A percentile compares a stretch with the other conserved stretches of the same genome.
phyloP scores from a whole-genome alignment of 257 asterid genomes.

The Scutellaria galericulata region DNA sequence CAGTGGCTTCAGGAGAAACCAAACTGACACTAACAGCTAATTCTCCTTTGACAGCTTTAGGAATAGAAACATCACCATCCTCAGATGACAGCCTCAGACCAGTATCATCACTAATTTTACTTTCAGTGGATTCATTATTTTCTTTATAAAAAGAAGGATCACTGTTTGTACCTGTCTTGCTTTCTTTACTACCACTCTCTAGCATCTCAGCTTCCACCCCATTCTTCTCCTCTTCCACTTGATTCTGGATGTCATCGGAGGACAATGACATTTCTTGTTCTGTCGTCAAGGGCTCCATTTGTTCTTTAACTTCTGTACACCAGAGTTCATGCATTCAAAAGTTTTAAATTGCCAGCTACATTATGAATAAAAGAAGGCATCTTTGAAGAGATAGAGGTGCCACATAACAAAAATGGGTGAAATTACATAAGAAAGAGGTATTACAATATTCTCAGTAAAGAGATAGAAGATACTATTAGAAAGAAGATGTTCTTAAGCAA shows the following conservation, averaged over 20 bases:
- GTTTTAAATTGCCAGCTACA: conserved; percentile 8
- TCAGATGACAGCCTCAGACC: conserved; percentile 46
- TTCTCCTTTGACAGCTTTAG: conserved; percentile 44
- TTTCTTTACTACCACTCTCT: conserved; percentile 48
- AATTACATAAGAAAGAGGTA: not conserved
- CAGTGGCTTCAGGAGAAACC: conserved; percentile 53
- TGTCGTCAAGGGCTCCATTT: conserved; percentile 66
- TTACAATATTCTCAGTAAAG: not conserved
- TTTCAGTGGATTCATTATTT: conserved; percentile 51
- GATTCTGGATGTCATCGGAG: conserved; percentile 49
- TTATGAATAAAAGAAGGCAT: conserved; percentile 12
- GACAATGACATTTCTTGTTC: conserved; percentile 60
- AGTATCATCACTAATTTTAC: conserved; percentile 45
- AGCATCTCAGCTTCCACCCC: conserved; percentile 50
- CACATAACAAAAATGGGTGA: conserved; percentile 1
- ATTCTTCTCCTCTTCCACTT: conserved; percentile 44
- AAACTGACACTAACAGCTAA: conserved; percentile 43
- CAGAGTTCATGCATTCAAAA: conserved; percentile 33
- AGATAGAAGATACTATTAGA: not conserved
- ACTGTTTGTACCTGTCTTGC: conserved; percentile 46
- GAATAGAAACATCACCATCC: conserved; percentile 45
- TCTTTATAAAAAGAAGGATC: conserved; percentile 46
- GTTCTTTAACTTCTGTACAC: conserved; percentile 58
- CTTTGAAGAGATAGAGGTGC: conserved; percentile 3
- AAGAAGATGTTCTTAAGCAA: not conserved